Evolutionary conservation across 192 early-diverging fungal species (phyloP).

Genomic region (Spizellomyces sp.): DNA sequence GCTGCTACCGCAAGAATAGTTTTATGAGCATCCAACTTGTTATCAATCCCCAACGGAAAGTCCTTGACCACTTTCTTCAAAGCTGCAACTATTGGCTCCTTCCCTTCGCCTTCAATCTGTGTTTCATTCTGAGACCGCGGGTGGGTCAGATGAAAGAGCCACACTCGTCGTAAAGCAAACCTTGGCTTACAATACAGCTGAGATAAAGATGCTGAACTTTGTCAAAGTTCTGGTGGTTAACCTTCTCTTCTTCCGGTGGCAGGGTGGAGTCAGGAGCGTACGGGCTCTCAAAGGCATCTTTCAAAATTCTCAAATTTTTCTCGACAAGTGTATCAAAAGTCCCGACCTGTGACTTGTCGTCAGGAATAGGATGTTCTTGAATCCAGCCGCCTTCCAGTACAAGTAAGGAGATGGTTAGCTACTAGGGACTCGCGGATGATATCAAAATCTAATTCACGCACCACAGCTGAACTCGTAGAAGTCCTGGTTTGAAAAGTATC

Average conservation of each 20-base stretch:
- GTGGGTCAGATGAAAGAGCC: neutral
- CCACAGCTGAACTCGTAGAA: constrained; percentile 65
- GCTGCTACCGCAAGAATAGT: constrained; percentile 11
- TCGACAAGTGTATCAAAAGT: constrained; percentile 47
- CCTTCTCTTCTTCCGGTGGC: constrained; percentile 35
- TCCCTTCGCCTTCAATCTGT: constrained; percentile 5
- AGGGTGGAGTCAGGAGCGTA: constrained; percentile 24
- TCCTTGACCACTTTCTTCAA: neutral
- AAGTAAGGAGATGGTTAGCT: constrained; percentile 4
- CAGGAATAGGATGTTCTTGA: constrained; percentile 55
- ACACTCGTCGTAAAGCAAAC: constrained; percentile 38
- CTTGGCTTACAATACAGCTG: constrained; percentile 55
- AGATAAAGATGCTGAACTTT: constrained; percentile 60
- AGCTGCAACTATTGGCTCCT: neutral
- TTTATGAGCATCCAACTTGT: constrained; percentile 1
- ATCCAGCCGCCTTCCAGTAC: constrained; percentile 53
- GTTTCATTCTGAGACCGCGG: constrained; percentile 7
- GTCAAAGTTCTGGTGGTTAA: constrained; percentile 54
- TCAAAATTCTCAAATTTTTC: constrained; percentile 55
- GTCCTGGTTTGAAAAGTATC: constrained; percentile 26
- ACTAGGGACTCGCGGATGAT: neutral
- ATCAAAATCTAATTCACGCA: constrained; percentile 39
- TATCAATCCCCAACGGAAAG: constrained; percentile 7
- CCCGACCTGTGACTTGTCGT: constrained; percentile 53
- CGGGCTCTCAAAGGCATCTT: constrained; percentile 42